These are phyloP conservation scores for Aspergillus sclerotialis DNA, from an alignment of 2,329 filamentous ascomycete genomes.

Conservation along the genomic window DNA sequence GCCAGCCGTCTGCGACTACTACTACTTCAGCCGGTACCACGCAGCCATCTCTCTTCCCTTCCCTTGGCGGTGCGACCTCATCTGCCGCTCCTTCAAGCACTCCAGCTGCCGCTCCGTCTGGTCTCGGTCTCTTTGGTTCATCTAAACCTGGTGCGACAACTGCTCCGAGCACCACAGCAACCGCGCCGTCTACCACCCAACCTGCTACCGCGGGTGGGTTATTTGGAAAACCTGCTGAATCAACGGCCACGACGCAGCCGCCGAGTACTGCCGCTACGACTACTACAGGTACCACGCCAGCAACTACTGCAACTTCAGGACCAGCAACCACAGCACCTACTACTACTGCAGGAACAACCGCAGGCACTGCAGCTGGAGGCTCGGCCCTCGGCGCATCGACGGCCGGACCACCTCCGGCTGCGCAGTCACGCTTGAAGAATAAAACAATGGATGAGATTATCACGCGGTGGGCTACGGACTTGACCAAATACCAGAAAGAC, in stretches of 20 bases:
- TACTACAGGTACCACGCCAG: slow-evolving; percentile 16
- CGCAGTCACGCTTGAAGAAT: slow-evolving; percentile 84
- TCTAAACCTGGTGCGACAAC: slow-evolving; percentile 22
- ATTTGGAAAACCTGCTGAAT: slow-evolving; percentile 6
- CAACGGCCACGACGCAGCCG: slow-evolving; percentile 14
- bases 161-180: slow-evolving; percentile 20
- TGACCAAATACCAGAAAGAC: slow-evolving; percentile 93
- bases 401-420: slow-evolving; percentile 68
- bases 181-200: slow-evolving; percentile 17
- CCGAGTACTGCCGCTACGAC: slow-evolving; percentile 20
- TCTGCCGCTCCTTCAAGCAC: slow-evolving; percentile 25
- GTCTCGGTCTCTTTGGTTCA: slow-evolving; percentile 20
- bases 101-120: slow-evolving; percentile 21
- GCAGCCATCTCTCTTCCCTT: slow-evolving; percentile 28
- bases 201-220: slow-evolving; percentile 2
- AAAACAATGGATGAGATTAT: slow-evolving; percentile 99
- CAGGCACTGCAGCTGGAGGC: slow-evolving; percentile 24
- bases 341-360: slow-evolving; percentile 25
- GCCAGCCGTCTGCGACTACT: slow-evolving; percentile 16
- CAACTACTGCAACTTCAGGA: slow-evolving; percentile 20
- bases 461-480: slow-evolving; percentile 88
- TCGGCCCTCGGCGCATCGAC: slow-evolving; percentile 62
- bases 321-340: slow-evolving; percentile 23
- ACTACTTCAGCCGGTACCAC: slow-evolving; percentile 24
- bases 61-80: slow-evolving; percentile 20